These are phyloP conservation scores for Microbotryum silenes-acaulis DNA, from an alignment of 1,284 basidiomycete species.

Conservation along the genomic window DNA sequence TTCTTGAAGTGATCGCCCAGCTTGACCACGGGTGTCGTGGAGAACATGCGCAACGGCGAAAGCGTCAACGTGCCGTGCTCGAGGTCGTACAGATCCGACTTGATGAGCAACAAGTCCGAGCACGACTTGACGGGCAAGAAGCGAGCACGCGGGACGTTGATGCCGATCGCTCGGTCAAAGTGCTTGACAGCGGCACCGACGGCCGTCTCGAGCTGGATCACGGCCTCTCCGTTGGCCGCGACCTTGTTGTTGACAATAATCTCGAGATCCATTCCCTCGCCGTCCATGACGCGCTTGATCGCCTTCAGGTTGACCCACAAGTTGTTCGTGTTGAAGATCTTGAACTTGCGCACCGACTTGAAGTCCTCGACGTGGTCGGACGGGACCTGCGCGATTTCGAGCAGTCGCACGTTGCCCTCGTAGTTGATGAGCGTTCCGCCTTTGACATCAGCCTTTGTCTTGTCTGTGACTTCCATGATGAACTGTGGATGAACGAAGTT, in stretches of 20 bases:
- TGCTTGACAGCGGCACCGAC: slow-evolving; percentile 98
- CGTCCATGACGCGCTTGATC: slow-evolving; percentile 90
- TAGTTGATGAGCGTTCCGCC: slow-evolving; percentile 74
- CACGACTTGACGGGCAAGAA: slow-evolving; percentile 85
- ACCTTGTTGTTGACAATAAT: slow-evolving; percentile 86
- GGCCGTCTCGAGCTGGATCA: slow-evolving; percentile 89
- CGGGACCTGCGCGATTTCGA: slow-evolving; percentile 98
- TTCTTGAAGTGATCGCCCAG: slow-evolving; percentile 49
- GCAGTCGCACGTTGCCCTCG: slow-evolving; percentile 79
- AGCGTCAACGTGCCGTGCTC: slow-evolving; percentile 90
- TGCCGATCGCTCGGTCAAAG: slow-evolving; percentile 81
- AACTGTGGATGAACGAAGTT: slow-evolving; percentile 69
- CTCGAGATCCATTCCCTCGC: slow-evolving; percentile 74
- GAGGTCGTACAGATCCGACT: slow-evolving; percentile 91
- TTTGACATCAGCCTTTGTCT: slow-evolving; percentile 99
- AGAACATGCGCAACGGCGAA: slow-evolving; percentile 75
- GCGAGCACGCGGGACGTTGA: slow-evolving; percentile 93
- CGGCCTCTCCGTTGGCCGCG: slow-evolving; percentile 79
- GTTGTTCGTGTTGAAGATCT: slow-evolving; percentile 83
- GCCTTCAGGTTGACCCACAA: slow-evolving; percentile 87
- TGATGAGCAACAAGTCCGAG: slow-evolving; percentile 73
- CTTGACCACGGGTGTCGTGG: slow-evolving; percentile 91
- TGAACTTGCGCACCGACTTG: slow-evolving; percentile 63
- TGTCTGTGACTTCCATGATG: slow-evolving; percentile 99
- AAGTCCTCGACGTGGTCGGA: slow-evolving; percentile 98